A percentile compares a stretch with the other conserved stretches of the same genome.
Conservation (phyloP, 768 basidiomycete genomes). For the Gloeostereum incarnatum region DNA sequence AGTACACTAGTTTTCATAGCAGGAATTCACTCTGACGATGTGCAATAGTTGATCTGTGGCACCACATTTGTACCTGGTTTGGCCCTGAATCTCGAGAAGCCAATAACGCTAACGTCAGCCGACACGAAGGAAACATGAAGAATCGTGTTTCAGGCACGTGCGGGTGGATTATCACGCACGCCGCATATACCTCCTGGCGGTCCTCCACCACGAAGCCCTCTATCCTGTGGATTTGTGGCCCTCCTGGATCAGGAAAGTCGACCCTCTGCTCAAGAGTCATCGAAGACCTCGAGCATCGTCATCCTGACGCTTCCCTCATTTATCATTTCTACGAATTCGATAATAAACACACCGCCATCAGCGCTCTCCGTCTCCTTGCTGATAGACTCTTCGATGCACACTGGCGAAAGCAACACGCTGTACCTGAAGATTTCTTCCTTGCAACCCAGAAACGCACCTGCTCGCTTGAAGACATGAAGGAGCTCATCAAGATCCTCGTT, state of each 20-base stretch:
- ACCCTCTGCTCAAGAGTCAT: slow-evolving; percentile 12
- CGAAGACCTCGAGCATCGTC: neutral
- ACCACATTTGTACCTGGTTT: slow-evolving; percentile 1
- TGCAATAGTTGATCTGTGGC: slow-evolving; percentile 1
- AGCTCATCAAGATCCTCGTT: slow-evolving; percentile 11
- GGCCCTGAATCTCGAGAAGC: slow-evolving; percentile 9
- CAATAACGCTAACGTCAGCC: slow-evolving; percentile 6
- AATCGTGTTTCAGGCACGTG: slow-evolving; percentile 6
- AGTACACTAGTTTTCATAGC: slow-evolving; percentile 8
- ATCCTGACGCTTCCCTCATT: slow-evolving; percentile 3
- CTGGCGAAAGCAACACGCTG: neutral
- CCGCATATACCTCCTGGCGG: slow-evolving; percentile 1
- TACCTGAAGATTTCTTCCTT: slow-evolving; percentile 6
- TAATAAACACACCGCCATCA: slow-evolving; percentile 2
- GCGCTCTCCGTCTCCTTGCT: slow-evolving; percentile 11
- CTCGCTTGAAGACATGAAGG: slow-evolving; percentile 8
- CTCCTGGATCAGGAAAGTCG: slow-evolving; percentile 14
- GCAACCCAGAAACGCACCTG: slow-evolving; percentile 5
- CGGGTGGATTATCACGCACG: slow-evolving; percentile 7
- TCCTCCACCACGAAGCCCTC: neutral
- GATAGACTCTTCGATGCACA: slow-evolving; percentile 10
- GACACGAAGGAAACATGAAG: neutral
- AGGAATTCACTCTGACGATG: too few species aligned
- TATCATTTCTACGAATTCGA: slow-evolving; percentile 15
- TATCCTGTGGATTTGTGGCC: slow-evolving; percentile 12